Conservation (phyloP, 164 flowering plant species). For the Annona cherimola region DNA sequence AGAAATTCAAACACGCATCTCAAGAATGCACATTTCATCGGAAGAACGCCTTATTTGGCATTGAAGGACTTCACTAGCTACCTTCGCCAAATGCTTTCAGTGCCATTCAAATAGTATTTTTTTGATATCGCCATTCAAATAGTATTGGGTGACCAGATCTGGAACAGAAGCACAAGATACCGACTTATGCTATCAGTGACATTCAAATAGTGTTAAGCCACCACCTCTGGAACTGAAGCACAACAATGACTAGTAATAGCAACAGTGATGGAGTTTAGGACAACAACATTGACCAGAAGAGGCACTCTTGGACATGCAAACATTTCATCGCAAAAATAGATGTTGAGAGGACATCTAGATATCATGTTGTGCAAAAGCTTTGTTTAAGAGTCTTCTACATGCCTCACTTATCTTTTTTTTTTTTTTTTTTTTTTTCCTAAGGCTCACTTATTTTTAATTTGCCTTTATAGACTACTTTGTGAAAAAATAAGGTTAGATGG, state of each 20-base stretch:
- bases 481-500: not conserved
- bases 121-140: not conserved
- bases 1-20: not conserved
- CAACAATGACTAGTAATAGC: not conserved
- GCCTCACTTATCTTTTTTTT: not conserved
- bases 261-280: not conserved
- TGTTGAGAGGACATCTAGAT: not conserved
- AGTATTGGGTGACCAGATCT: not conserved
- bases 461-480: too few species aligned
- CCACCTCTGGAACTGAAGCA: not conserved
- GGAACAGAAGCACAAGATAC: not conserved
- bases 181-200: not conserved
- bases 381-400: not conserved
- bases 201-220: not conserved
- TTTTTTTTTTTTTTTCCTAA: too few species aligned
- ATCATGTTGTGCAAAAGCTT: not conserved
- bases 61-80: not conserved
- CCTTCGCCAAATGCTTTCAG: not conserved
- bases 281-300: not conserved
- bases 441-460: too few species aligned
- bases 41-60: not conserved
- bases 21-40: not conserved
- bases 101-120: too few species aligned
- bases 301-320: not conserved
- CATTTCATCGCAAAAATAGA: not conserved